Conservation (phyloP, 805 yeast species). For the Maudiozyma serrabonitensis region DNA sequence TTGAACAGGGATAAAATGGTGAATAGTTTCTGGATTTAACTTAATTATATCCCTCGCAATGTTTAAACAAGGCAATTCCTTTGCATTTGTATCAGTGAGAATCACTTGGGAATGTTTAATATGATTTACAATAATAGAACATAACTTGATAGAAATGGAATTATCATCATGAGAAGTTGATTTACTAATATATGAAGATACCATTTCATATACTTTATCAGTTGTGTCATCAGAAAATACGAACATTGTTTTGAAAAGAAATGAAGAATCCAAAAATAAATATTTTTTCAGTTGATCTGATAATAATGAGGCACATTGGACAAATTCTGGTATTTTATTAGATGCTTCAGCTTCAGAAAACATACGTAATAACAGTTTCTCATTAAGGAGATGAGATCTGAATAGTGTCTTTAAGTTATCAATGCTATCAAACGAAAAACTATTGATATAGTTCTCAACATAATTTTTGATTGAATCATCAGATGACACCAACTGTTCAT, state of each 20-base stretch:
- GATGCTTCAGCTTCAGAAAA: constrained; percentile 23
- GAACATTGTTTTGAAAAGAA: constrained; percentile 11
- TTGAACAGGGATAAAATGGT: constrained; percentile 12
- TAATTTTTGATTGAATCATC: constrained; percentile 13
- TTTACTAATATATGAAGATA: constrained; percentile 6
- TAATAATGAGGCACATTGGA: constrained; percentile 13
- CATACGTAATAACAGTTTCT: constrained; percentile 28
- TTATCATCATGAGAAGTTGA: constrained; percentile 1
- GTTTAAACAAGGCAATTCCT: constrained; percentile 1
- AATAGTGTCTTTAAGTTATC: constrained; percentile 19
- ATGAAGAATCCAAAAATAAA: constrained; percentile 11
- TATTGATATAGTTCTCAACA: constrained; percentile 15
- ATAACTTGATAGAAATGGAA: constrained; percentile 6
- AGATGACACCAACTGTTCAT: constrained; percentile 5
- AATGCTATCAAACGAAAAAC: constrained; percentile 18
- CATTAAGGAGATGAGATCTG: constrained; percentile 26
- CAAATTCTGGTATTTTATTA: constrained; percentile 14
- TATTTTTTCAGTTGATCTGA: background rate
- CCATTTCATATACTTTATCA: constrained; percentile 6
- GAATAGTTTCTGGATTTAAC: constrained; percentile 5
- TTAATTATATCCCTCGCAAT: constrained; percentile 11
- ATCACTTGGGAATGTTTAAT: constrained; percentile 2
- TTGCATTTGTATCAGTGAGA: background rate
- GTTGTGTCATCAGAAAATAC: constrained; percentile 7
- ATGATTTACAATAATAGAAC: constrained; percentile 7